Evolutionary conservation across 306 rosid species (phyloP).

Genomic region (Rosa chinensis): DNA sequence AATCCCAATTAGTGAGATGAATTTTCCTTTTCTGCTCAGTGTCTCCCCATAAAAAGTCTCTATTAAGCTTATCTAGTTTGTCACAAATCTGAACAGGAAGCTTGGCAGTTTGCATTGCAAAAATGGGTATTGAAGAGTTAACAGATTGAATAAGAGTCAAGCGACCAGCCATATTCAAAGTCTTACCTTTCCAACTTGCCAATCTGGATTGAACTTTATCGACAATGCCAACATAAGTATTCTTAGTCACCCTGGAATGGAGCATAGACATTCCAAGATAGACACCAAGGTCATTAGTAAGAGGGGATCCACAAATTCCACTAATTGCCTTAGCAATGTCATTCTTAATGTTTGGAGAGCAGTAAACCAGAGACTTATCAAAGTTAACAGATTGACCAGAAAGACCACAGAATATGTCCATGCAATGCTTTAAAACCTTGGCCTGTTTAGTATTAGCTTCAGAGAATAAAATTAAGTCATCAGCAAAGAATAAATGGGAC

Average conservation of each 20-base stretch:
- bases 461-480: neutral
- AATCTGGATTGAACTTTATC: too few species aligned
- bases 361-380: neutral
- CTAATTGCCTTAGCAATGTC: neutral
- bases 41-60: neutral
- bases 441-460: neutral
- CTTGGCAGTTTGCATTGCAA: too few species aligned
- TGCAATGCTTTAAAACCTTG: neutral
- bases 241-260: neutral
- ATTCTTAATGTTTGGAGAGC: neutral
- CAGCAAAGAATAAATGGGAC: neutral
- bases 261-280: too few species aligned
- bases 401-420: neutral
- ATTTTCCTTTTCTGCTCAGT: neutral
- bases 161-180: neutral
- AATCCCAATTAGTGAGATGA: too few species aligned
- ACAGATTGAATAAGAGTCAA: neutral
- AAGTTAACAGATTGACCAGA: neutral
- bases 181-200: neutral
- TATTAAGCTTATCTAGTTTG: too few species aligned
- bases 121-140: neutral
- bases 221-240: too few species aligned
- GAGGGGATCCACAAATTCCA: neutral
- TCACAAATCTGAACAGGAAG: too few species aligned
- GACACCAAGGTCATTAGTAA: too few species aligned